Evolutionary conservation across 2,329 filamentous ascomycete genomes (phyloP).

Genomic region (Chaetomiaceae sp.): DNA sequence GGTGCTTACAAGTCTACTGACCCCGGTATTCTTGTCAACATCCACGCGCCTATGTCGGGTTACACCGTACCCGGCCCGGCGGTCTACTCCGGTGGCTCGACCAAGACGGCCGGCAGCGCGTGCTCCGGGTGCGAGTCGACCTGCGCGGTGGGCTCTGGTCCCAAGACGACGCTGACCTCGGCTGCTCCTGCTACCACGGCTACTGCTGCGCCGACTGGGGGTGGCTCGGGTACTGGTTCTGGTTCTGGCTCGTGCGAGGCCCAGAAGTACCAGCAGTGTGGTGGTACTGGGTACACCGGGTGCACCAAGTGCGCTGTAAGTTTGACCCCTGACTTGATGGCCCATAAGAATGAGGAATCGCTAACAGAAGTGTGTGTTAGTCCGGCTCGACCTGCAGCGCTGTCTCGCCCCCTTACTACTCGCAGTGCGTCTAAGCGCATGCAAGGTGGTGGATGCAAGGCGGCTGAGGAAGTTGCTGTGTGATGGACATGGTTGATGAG

Average conservation of each 20-base stretch:
- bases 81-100: conserved; percentile 39
- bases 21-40: conserved; percentile 45
- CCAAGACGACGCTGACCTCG: conserved; percentile 17
- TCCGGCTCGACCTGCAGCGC: conserved; percentile 34
- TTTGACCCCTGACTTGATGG: conserved; percentile 4
- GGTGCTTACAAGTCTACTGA: conserved; percentile 41
- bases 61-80: conserved; percentile 43
- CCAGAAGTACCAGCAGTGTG: conserved; percentile 36
- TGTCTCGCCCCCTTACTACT: conserved; percentile 38
- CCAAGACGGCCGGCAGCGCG: conserved; percentile 37
- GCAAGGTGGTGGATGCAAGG: not conserved
- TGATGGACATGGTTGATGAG: not conserved
- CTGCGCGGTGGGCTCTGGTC: conserved; percentile 33
- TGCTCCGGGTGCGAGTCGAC: conserved; percentile 41
- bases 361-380: conserved; percentile 11
- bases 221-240: not conserved
- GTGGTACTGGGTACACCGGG: conserved; percentile 38
- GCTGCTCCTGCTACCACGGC: conserved; percentile 5
- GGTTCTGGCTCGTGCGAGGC: conserved; percentile 31
- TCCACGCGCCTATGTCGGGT: conserved; percentile 38
- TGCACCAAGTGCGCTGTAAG: conserved; percentile 39
- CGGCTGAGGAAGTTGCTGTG: too few relatives aligned
- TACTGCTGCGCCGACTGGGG: conserved; percentile 17
- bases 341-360: not conserved
- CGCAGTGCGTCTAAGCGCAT: conserved; percentile 32